Percentiles rank a stretch among this genome's conserved stretches.
Evolutionary conservation across 106 monocot genomes (phyloP).

Genomic region (Dendrobium huoshanense): DNA sequence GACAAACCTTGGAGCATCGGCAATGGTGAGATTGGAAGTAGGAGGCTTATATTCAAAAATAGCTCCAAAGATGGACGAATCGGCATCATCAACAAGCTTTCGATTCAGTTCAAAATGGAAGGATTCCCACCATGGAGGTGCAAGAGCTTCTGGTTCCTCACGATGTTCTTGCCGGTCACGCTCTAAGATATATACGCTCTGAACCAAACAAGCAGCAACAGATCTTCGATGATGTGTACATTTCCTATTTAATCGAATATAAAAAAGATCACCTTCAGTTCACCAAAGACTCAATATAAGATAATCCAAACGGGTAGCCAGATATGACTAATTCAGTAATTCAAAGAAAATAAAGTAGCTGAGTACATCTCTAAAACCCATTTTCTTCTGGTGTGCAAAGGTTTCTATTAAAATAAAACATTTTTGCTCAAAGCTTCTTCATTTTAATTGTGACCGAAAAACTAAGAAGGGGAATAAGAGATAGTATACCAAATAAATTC

Average conservation of each 20-base stretch:
- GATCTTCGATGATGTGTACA: conserved; percentile 52
- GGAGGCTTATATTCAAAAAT: conserved; percentile 52
- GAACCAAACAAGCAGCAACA: conserved; percentile 82
- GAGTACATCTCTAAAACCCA: neutral
- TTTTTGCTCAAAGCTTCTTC: too few species aligned
- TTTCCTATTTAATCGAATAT: conserved; percentile 30
- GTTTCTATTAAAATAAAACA: too few species aligned
- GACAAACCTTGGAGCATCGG: conserved; percentile 53
- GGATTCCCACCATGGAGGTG: conserved; percentile 85
- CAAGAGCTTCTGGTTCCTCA: conserved; percentile 37
- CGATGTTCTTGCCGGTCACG: conserved; percentile 64
- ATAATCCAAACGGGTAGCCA: too few species aligned
- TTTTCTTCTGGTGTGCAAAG: too few species aligned
- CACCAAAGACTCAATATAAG: neutral
- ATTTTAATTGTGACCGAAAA: too few species aligned
- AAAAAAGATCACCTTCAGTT: neutral
- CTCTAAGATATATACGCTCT: conserved; percentile 74
- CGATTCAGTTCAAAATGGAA: conserved; percentile 67
- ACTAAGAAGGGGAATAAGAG: too few species aligned
- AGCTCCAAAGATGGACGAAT: conserved; percentile 81
- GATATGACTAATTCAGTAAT: neutral
- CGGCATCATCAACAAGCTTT: conserved; percentile 73
- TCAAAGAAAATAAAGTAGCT: neutral
- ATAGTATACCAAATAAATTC: too few species aligned
- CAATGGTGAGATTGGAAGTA: conserved; percentile 14